Evolutionary conservation across 225 moss, liverwort and hornwort species (phyloP).

Genomic region (Rhytidiadelphus loreus): DNA sequence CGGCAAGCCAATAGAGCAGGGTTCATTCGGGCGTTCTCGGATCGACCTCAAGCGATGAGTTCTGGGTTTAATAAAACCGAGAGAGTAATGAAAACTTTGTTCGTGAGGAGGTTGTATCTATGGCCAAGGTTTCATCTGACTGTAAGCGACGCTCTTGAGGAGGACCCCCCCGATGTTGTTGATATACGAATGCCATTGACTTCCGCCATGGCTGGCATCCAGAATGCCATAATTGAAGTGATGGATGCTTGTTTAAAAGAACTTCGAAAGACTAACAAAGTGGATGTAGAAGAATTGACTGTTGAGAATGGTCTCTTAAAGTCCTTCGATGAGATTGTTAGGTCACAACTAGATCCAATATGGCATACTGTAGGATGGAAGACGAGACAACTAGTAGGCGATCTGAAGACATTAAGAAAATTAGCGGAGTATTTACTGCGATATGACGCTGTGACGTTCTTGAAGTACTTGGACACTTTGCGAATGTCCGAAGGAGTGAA

Average conservation of each 20-base stretch:
- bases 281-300: constrained; percentile 93
- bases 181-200: constrained; percentile 96
- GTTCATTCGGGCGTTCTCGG: constrained; percentile 78
- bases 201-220: constrained; percentile 89
- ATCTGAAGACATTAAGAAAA: constrained; percentile 81
- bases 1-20: constrained; percentile 74
- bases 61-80: constrained; percentile 92
- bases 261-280: constrained; percentile 93
- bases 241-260: constrained; percentile 99
- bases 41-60: constrained; percentile 88
- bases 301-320: constrained; percentile 97
- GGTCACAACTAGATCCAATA: constrained; percentile 88
- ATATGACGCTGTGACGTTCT: constrained; percentile 91
- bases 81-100: constrained; percentile 89
- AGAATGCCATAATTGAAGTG: constrained; percentile 85
- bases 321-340: constrained; percentile 92
- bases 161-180: constrained; percentile 67
- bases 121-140: constrained; percentile 94
- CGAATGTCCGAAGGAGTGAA: constrained; percentile 78
- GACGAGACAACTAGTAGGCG: constrained; percentile 85
- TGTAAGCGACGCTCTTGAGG: constrained; percentile 67
- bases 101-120: constrained; percentile 58
- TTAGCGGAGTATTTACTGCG: constrained; percentile 87
- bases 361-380: constrained; percentile 99
- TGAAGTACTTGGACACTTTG: constrained; percentile 92